Percentiles rank a stretch among this genome's conserved stretches.
Evolutionary conservation across 2,329 filamentous ascomycete genomes (phyloP).

Genomic region (Gaeumannomyces sp.): DNA sequence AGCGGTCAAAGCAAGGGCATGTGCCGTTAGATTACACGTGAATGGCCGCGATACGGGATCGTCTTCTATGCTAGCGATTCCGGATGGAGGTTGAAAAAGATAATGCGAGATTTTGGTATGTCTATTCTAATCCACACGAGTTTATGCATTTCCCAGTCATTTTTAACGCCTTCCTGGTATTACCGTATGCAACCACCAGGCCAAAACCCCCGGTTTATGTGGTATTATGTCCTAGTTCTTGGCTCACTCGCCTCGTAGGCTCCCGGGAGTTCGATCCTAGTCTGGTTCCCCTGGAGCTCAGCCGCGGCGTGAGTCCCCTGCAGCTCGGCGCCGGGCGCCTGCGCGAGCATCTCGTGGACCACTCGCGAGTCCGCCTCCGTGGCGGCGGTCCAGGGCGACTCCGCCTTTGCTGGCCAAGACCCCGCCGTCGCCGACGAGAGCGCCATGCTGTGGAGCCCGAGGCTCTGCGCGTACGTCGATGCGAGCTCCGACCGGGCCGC

Average conservation of each 20-base stretch:
- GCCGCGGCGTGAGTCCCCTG: neutral
- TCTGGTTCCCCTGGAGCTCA: neutral
- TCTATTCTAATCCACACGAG: too few species aligned
- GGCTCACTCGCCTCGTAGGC: neutral
- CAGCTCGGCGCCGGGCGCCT: neutral
- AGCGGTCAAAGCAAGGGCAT: too few species aligned
- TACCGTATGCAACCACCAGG: neutral
- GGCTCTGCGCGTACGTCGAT: neutral
- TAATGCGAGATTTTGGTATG: too few species aligned
- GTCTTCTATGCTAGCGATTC: neutral
- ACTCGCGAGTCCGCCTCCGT: neutral
- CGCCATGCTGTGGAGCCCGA: neutral
- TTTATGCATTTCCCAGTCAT: neutral
- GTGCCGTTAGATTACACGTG: too few species aligned
- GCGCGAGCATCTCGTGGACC: neutral
- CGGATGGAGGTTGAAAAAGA: too few species aligned
- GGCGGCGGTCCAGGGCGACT: neutral
- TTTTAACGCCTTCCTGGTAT: neutral
- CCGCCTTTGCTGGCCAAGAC: neutral
- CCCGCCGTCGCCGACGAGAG: neutral
- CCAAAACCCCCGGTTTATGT: neutral
- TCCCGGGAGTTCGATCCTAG: neutral
- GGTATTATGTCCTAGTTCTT: neutral
- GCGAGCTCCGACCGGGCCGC: conserved; percentile 3
- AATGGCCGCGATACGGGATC: too few species aligned